Conservation (phyloP, 495 filamentous ascomycete species). For the Penicillium simplicissimum region DNA sequence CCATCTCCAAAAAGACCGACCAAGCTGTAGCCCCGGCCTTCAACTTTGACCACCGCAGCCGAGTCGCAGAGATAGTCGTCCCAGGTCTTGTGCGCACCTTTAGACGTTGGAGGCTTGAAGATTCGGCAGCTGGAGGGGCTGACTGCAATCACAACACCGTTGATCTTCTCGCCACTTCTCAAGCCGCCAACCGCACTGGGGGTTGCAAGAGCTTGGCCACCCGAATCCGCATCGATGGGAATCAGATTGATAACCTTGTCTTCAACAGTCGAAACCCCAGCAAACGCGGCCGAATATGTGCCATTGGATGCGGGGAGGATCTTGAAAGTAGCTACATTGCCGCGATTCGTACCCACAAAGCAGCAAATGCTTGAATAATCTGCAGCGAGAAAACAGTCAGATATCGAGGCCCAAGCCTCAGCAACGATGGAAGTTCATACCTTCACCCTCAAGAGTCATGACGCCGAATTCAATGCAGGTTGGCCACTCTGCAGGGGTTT, state of each 20-base stretch:
- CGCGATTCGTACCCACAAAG: slow-evolving; percentile 85
- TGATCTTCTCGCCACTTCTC: slow-evolving; percentile 65
- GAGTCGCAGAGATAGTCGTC: slow-evolving; percentile 78
- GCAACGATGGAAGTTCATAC: slow-evolving; percentile 31
- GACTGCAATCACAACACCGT: slow-evolving; percentile 70
- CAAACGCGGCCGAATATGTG: slow-evolving; percentile 70
- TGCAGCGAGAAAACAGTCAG: slow-evolving; percentile 14
- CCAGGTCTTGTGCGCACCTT: slow-evolving; percentile 87
- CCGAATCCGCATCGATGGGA: slow-evolving; percentile 76
- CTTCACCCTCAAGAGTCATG: slow-evolving; percentile 87
- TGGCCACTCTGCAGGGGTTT: slow-evolving; percentile 65
- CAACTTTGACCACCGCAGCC: slow-evolving; percentile 70
- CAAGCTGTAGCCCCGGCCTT: slow-evolving; percentile 72
- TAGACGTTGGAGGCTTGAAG: slow-evolving; percentile 79
- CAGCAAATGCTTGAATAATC: slow-evolving; percentile 91
- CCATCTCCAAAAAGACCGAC: slow-evolving; percentile 83
- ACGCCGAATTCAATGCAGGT: slow-evolving; percentile 86
- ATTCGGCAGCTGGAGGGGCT: slow-evolving; percentile 75
- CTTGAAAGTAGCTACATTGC: slow-evolving; percentile 85
- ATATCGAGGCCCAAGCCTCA: neutral
- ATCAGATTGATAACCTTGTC: slow-evolving; percentile 73
- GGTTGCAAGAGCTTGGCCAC: slow-evolving; percentile 72
- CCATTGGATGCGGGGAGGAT: slow-evolving; percentile 71
- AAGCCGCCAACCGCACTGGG: slow-evolving; percentile 70
- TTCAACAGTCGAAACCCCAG: slow-evolving; percentile 63